These are phyloP conservation scores for Herpotrichia juniperi DNA, from an alignment of 2,329 filamentous ascomycete genomes.

Conservation along the genomic window DNA sequence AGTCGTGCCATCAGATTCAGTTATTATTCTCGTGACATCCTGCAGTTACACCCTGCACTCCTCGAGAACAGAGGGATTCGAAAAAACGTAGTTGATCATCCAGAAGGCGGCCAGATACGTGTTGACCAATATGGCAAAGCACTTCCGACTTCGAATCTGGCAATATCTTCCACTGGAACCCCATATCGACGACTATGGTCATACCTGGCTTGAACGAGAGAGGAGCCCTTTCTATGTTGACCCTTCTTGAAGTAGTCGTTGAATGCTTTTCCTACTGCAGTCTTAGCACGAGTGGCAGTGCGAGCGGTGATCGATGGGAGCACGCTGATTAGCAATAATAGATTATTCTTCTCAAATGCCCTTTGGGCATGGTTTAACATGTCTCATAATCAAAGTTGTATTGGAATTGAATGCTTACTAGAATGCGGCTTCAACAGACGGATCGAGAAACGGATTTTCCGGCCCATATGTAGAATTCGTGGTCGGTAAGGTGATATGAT, in stretches of 20 bases:
- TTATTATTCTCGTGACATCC: slow-evolving; percentile 2
- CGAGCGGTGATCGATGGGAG: neutral
- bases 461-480: slow-evolving; percentile 46
- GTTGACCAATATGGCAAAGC: slow-evolving; percentile 47
- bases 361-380: slow-evolving; percentile 23
- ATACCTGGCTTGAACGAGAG: slow-evolving; percentile 39
- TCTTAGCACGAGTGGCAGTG: slow-evolving; percentile 30
- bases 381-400: slow-evolving; percentile 20
- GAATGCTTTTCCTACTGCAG: slow-evolving; percentile 42
- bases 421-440: slow-evolving; percentile 34
- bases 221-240: slow-evolving; percentile 38
- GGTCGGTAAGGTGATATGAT: slow-evolving; percentile 38
- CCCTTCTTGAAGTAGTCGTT: slow-evolving; percentile 44
- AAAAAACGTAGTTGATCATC: slow-evolving; percentile 44
- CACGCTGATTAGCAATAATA: slow-evolving; percentile 23
- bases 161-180: slow-evolving; percentile 34
- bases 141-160: slow-evolving; percentile 43
- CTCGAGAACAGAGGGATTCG: slow-evolving; percentile 33
- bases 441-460: slow-evolving; percentile 43
- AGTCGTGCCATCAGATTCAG: neutral
- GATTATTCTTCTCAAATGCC: slow-evolving; percentile 13
- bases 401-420: slow-evolving; percentile 26
- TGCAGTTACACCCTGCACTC: slow-evolving; percentile 27
- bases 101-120: slow-evolving; percentile 47
- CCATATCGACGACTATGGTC: slow-evolving; percentile 31